Evolutionary conservation across 2,329 filamentous ascomycete genomes (phyloP), one percentile per base, ranked within the genome.

Genomic region (Alternaria gansuensis): DNA sequence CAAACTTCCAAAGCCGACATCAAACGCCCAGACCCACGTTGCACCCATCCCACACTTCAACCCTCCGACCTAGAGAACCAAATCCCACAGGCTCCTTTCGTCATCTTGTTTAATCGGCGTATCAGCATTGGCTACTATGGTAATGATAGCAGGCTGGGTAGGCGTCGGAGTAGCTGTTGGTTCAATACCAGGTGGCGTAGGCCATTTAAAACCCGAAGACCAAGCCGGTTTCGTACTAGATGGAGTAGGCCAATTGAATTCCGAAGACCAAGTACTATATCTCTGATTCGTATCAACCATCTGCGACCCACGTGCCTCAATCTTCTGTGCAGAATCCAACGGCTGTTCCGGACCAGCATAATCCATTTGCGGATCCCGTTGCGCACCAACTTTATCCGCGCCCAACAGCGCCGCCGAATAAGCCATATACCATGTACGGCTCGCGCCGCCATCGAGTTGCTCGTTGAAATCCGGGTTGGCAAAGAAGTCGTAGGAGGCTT

Each of bases 381-480:
- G 24, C 14, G 17, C 17, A 2, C 13, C 43, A 24, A 21, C 24
- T 11, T 28, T 31, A 24, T 40, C 24, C 26, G 54, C 48, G 39
- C 59, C 57, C 55, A 71, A 28, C 63, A 78, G 60, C 3, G 71
- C 71, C 21, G 75, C 76, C 21, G 75, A 56, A 53, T 73, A 78
- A 8, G 76, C 75, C 29, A 78, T 53, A 62, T 78, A 78, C 73
- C 76, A 78, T 28, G 76, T 78, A 0, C 69, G 66, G 65, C 76
- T 78, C 10, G 92, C 93, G 5, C 95, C 95, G 2, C 92, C 92
- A 78, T 98, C 92, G 31, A 96, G 76, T 83, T 85, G 90, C 31
- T 78, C 80, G 69, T 92, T 83, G 72, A 97, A 97, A 31, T 83
- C 80, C 1, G 80, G 73, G 63, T 85, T 80, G 0, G 83, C 83